Base-by-base conservation (phyloP, 352 stramenopile genomes). In the Phytophthora pisi region DNA sequence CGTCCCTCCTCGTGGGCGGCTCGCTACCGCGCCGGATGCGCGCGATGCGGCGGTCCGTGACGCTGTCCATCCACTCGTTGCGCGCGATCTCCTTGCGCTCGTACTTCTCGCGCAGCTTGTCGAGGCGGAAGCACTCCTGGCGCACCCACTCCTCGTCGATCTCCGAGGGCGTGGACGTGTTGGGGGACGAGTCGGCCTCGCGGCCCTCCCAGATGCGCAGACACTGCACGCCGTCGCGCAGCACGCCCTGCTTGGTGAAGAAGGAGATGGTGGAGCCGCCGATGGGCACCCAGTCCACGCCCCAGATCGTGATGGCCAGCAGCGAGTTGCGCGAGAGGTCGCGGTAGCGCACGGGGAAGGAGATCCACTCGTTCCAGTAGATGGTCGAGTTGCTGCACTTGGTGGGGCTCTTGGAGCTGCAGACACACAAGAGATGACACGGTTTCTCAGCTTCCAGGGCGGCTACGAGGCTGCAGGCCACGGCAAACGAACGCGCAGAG, bases 51-150 rank as follows among this genome's bases (percentile, higher is more conserved):
- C 88, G 84, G 61, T 95, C 86, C 13, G 88, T 96, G 43, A 96
- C 85, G 55, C 85, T 89, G 62, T 98, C 93, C 75, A 98, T 95
- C 93, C 92, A 98, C 64, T 97, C 88, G 66, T 95, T 93, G 18
- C 82, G 79, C 24, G 80, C 65, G 51, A 97, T 93, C 49, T 96
- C 84, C 34, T 93, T 93, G 56, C 90, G 89, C 36, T 95, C 90
- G 72, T 96, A 97, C 68, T 90, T 91, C 62, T 98, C 91, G 9
- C 86, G 81, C 2, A 92, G 82, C 64, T 97, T 96, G 72, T 95
- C 86, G 31, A 96, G 78, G 24, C 87, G 84, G 31, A 93, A 96
- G 34, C 80, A 89, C 56, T 97, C 81, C 46, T 93, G 84, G 13
- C 75, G 65, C 13, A 80, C 62, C 84, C 84, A 94, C 46, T 92